Evolutionary conservation across 2,329 filamentous ascomycete species (phyloP).

Genomic region (Gaeumannomyces tritici): DNA sequence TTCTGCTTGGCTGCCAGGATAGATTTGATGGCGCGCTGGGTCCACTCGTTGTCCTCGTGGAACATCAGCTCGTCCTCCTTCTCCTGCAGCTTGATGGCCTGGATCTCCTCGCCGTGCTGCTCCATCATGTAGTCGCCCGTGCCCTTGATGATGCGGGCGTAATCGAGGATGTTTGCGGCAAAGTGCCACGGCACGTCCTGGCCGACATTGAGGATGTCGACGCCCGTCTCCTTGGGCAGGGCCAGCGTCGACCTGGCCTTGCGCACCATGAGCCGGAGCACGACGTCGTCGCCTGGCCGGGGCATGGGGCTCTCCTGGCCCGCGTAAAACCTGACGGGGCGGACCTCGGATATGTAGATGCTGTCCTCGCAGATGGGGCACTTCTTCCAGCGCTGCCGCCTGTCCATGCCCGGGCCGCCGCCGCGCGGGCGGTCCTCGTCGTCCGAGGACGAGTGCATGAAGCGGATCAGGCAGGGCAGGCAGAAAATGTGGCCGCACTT

Average conservation of each 20-base stretch:
- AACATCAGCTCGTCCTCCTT: constrained; percentile 87
- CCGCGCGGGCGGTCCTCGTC: constrained; percentile 48
- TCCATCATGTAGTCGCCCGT: constrained; percentile 77
- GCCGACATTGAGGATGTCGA: constrained; percentile 51
- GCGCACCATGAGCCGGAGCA: constrained; percentile 77
- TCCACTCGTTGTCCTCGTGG: constrained; percentile 88
- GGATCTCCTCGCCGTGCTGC: constrained; percentile 73
- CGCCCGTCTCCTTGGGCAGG: constrained; percentile 69
- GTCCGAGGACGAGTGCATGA: constrained; percentile 76
- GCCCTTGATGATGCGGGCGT: constrained; percentile 91
- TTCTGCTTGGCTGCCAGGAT: constrained; percentile 72
- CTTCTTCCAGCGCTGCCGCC: constrained; percentile 68
- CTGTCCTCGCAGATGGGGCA: constrained; percentile 93
- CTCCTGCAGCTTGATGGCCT: constrained; percentile 64
- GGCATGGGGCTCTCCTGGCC: constrained; percentile 79
- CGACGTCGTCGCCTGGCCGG: constrained; percentile 77
- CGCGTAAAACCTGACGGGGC: constrained; percentile 82
- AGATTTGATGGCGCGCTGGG: constrained; percentile 67
- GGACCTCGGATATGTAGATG: constrained; percentile 83
- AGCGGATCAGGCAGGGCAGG: constrained; percentile 83
- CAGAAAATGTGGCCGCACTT: constrained; percentile 97
- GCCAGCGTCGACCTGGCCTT: constrained; percentile 75
- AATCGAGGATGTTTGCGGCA: constrained; percentile 87
- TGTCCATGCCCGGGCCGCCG: constrained; percentile 28
- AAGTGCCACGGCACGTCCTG: constrained; percentile 90